Conservation (phyloP, 257 asterid species). For the Solanum boliviense region DNA sequence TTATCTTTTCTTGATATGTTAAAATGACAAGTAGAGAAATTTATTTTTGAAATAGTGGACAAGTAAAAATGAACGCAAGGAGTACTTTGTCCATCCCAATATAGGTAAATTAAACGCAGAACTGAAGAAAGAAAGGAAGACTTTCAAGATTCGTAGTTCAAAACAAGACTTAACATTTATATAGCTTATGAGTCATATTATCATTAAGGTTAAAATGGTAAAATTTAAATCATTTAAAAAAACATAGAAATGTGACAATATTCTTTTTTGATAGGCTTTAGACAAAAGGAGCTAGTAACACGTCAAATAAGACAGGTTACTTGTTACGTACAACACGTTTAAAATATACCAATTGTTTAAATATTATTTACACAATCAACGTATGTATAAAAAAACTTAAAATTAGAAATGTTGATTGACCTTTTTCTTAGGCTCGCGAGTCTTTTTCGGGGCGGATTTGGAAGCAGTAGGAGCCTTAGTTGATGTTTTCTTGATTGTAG, state of each 20-base stretch:
- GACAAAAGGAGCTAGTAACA: neutral
- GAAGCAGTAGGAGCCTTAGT: slow-evolving; percentile 13
- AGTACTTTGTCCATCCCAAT: neutral
- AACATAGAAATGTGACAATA: neutral
- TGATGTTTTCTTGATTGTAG: slow-evolving; percentile 11
- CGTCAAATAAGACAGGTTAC: neutral
- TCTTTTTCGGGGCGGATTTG: slow-evolving; percentile 17
- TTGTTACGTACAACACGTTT: neutral
- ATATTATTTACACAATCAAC: neutral
- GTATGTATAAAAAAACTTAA: neutral
- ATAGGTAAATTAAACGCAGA: too few species aligned
- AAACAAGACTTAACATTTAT: neutral
- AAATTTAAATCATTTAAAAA: neutral
- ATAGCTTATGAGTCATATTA: neutral
- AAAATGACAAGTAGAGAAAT: neutral
- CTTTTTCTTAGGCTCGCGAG: slow-evolving; percentile 25
- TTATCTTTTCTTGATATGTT: neutral
- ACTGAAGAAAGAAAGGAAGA: neutral
- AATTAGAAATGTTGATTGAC: neutral
- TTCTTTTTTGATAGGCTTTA: neutral
- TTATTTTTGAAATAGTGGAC: too few species aligned
- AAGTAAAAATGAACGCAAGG: neutral
- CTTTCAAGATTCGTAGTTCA: neutral
- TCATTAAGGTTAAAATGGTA: neutral
- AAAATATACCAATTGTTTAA: neutral